A percentile compares a stretch with the other conserved stretches of the same genome.
phyloP scores from a whole-genome alignment of 2,329 filamentous ascomycete genomes.

The Exophiala mesophila region DNA sequence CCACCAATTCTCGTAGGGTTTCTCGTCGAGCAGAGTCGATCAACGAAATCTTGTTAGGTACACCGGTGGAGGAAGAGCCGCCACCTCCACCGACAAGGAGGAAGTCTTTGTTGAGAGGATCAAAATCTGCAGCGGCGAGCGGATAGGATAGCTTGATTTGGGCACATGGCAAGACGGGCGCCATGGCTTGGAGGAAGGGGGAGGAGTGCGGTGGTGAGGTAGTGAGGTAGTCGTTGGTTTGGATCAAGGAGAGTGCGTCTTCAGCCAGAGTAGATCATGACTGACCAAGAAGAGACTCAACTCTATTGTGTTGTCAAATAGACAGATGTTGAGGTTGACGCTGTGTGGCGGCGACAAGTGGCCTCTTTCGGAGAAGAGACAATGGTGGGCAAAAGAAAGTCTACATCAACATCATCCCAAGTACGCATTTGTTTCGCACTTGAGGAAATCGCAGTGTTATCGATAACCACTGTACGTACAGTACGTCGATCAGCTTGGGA shows the following conservation, averaged over 20 bases:
- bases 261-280: no score
- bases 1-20: conserved; percentile 60
- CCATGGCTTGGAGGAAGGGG: conserved; percentile 7
- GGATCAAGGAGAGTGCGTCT: background rate
- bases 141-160: conserved; percentile 64
- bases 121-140: conserved; percentile 82
- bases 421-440: no score
- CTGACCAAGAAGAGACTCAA: no score
- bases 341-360: no score
- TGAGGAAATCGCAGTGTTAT: no score
- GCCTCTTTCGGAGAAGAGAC: no score
- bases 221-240: background rate
- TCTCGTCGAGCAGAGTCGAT: conserved; percentile 65
- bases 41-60: conserved; percentile 76
- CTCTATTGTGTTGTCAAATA: no score
- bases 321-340: no score
- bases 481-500: no score
- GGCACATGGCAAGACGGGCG: conserved; percentile 19
- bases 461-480: no score
- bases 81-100: conserved; percentile 84
- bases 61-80: conserved; percentile 72
- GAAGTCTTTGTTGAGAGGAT: conserved; percentile 69
- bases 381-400: no score
- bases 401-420: no score
- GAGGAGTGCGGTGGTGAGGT: background rate